Base-by-base conservation (phyloP, 345 rosid species). In the Trapa incisa region DNA sequence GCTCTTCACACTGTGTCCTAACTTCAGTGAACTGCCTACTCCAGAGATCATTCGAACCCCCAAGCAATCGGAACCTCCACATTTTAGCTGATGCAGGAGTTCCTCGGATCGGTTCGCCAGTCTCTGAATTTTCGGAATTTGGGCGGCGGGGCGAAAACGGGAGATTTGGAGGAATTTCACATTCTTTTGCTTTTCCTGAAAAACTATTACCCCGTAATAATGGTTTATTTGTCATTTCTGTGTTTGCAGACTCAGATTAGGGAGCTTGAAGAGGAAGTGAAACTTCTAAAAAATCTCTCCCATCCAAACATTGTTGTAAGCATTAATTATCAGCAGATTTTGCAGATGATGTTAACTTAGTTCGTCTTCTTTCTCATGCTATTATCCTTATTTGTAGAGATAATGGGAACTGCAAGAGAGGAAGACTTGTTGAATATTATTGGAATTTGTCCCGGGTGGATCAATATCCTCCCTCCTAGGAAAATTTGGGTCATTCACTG, bases 251-350 rank as follows among this genome's bases (percentile, higher is more conserved):
- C 85, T 70, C 93, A 89, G 56, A 79, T 90, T 69, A 87, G 74
- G 86, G 96, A 88, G 80, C 90, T 92, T 14, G 98, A 92, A 80
- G 97, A 92, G 69, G 97, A 92, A 81, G 97, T 92, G 74, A 92
- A 87, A 80, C 90, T 92, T 75, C 87, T 92, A 37, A 84, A 86
- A 81, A 87, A 88, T 73, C 98, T 88, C 61, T 89, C 96, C 15
- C 97, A 92, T 78, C 89, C 94, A 5, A 85, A 92, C 71, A 90
- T 92, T 70, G 98, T 92, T 64, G 98, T 89, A 73, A 84, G 98
- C 65, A 36, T 65, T n/a, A 22, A 4, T 42, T 2, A 2, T 42
- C 53, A 11, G 47, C 42, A 14, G 5, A 39, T 43, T 22, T 22
- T 22, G 53, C 14, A 42, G 5, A 8, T 65, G 67, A 32, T 65